Conservation (phyloP, 805 yeast genomes). For the Kodamaea jinghongensis region DNA sequence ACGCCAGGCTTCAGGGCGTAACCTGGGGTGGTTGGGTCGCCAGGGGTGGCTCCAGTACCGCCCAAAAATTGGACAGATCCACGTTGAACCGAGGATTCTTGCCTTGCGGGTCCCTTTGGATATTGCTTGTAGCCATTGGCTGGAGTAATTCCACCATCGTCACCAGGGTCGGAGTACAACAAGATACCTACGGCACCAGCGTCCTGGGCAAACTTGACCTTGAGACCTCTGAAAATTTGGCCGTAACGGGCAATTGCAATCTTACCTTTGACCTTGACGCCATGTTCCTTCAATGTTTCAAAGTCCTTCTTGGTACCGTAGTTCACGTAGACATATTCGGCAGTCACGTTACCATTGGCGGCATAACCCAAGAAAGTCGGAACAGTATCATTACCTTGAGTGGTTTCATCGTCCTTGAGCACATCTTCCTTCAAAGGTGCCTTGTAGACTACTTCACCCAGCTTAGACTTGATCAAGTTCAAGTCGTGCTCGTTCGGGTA, state of each 20-base stretch:
- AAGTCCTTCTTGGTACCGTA: conserved; percentile 62
- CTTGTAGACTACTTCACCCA: conserved; percentile 38
- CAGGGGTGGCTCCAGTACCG: conserved; percentile 52
- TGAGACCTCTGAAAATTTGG: conserved; percentile 49
- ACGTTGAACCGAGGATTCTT: conserved; percentile 57
- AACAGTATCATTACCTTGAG: conserved; percentile 34
- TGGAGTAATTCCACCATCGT: conserved; percentile 55
- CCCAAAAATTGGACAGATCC: conserved; percentile 58
- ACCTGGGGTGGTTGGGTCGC: conserved; percentile 79
- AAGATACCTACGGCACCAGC: conserved; percentile 63
- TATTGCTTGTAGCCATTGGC: conserved; percentile 55
- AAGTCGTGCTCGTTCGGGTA: conserved; percentile 48
- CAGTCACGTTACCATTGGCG: conserved; percentile 58
- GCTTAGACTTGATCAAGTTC: conserved; percentile 26
- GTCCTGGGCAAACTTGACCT: conserved; percentile 59
- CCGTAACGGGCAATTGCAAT: conserved; percentile 60
- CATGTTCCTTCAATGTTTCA: conserved; percentile 31
- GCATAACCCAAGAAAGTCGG: conserved; percentile 65
- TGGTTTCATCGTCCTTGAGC: conserved; percentile 38
- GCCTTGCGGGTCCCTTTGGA: conserved; percentile 68
- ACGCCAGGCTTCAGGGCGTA: conserved; percentile 52
- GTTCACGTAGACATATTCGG: conserved; percentile 56
- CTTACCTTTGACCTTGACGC: conserved; percentile 49
- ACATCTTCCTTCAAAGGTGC: conserved; percentile 53
- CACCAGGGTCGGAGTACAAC: conserved; percentile 55